A percentile compares a stretch with the other conserved stretches of the same genome.
Conservation (phyloP, 768 basidiomycete genomes). For the Gautieria morchelliformis region DNA sequence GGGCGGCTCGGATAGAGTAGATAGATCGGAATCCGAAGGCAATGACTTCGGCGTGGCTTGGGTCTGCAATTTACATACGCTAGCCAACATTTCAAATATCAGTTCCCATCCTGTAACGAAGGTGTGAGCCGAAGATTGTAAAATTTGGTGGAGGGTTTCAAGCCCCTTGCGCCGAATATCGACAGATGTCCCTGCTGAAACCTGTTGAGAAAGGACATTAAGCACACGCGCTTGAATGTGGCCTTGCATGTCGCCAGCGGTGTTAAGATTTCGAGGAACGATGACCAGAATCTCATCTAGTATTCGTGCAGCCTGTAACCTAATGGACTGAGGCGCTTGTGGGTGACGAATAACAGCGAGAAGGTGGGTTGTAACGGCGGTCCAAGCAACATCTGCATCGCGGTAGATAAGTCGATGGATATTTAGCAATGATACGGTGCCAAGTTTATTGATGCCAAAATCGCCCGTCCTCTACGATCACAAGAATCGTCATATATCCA, state of each 20-base stretch:
- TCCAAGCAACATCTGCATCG: slow-evolving; percentile 80
- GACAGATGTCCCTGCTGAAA: slow-evolving; percentile 27
- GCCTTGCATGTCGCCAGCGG: slow-evolving; percentile 48
- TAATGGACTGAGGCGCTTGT: slow-evolving; percentile 65
- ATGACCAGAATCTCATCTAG: slow-evolving; percentile 76
- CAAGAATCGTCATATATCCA: slow-evolving; percentile 2
- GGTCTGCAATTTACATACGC: slow-evolving; percentile 61
- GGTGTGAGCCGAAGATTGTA: slow-evolving; percentile 87
- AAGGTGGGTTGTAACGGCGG: slow-evolving; percentile 69
- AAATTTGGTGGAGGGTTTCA: slow-evolving; percentile 81
- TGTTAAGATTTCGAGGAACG: slow-evolving; percentile 60
- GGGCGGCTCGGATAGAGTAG: slow-evolving; percentile 2
- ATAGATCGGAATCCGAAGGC: slow-evolving; percentile 15
- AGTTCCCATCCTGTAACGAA: slow-evolving; percentile 88
- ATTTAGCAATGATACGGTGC: slow-evolving; percentile 71
- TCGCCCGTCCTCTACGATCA: slow-evolving; percentile 67
- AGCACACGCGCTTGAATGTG: slow-evolving; percentile 76
- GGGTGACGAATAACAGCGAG: slow-evolving; percentile 64
- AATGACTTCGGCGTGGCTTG: slow-evolving; percentile 31
- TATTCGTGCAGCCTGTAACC: slow-evolving; percentile 81
- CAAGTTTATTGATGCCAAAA: slow-evolving; percentile 85
- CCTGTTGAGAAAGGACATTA: slow-evolving; percentile 75
- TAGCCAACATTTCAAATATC: slow-evolving; percentile 86
- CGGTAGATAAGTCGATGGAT: slow-evolving; percentile 80
- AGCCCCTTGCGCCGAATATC: slow-evolving; percentile 75